Evolutionary conservation across 164 flowering plant genomes (phyloP).

Genomic region (Houttuynia cordata): DNA sequence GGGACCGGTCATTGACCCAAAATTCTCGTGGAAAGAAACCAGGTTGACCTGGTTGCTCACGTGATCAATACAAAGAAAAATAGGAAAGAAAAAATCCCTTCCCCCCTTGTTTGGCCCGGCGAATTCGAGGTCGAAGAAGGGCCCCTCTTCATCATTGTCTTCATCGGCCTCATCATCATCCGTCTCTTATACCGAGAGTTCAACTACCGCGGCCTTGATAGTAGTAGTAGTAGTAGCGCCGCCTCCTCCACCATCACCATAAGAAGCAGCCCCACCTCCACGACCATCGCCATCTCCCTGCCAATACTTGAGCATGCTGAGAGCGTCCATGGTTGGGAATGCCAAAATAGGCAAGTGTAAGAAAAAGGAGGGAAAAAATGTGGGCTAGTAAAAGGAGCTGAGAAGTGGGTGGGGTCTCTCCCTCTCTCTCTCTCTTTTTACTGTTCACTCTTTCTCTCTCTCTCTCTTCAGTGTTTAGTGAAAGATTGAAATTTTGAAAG

Average conservation of each 20-base stretch:
- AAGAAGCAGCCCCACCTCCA: slow-evolving; percentile 1
- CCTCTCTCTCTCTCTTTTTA: too few species aligned
- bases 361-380: background rate
- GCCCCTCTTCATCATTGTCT: slow-evolving; percentile 51
- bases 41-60: too few species aligned
- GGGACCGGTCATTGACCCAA: too few species aligned
- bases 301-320: slow-evolving; percentile 88
- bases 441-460: too few species aligned
- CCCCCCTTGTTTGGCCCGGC: slow-evolving; percentile 27
- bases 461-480: too few species aligned
- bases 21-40: too few species aligned
- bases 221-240: slow-evolving; percentile 16
- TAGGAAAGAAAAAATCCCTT: too few species aligned
- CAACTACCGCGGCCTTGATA: slow-evolving; percentile 8
- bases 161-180: slow-evolving; percentile 1
- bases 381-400: too few species aligned
- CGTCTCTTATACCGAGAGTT: slow-evolving; percentile 2
- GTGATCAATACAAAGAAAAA: too few species aligned
- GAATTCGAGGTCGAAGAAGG: slow-evolving; percentile 76
- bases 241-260: too few species aligned
- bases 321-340: slow-evolving; percentile 94
- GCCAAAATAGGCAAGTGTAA: slow-evolving; percentile 39
- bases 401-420: too few species aligned
- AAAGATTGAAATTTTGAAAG: background rate
- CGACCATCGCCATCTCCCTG: slow-evolving; percentile 26